These are phyloP conservation scores for Lentinula raphanica DNA, from an alignment of 768 basidiomycete genomes.

Conservation along the genomic window DNA sequence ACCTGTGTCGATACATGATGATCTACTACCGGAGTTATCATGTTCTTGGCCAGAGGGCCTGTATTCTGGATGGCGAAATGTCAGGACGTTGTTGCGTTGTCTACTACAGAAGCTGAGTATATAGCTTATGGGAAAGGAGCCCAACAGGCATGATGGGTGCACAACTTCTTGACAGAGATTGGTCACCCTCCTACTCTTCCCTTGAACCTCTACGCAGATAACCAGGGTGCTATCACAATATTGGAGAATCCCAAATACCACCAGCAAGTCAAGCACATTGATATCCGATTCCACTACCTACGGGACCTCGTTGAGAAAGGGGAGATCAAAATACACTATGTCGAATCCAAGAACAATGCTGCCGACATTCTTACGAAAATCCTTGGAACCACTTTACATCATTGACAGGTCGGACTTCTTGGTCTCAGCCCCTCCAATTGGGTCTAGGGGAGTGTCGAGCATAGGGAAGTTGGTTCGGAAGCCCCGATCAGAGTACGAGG, in stretches of 20 bases:
- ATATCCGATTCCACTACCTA: conserved; percentile 27
- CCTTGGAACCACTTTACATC: neutral
- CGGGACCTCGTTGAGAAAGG: conserved; percentile 16
- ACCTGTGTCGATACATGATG: neutral
- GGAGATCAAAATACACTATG: conserved; percentile 5
- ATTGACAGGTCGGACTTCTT: neutral
- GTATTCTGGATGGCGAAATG: too few species aligned
- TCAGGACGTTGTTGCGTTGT: too few species aligned
- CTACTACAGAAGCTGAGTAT: too few species aligned
- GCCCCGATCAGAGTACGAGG: too few species aligned
- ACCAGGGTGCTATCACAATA: conserved; percentile 19
- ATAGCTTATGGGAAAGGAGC: too few species aligned
- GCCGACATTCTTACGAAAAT: conserved; percentile 24
- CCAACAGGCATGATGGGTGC: too few species aligned
- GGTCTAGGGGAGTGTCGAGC: conserved; percentile 7
- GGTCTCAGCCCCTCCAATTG: neutral
- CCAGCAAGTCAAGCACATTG: conserved; percentile 30
- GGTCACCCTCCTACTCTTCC: too few species aligned
- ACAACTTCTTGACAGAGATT: too few species aligned
- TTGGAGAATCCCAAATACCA: conserved; percentile 20
- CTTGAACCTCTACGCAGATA: conserved; percentile 24
- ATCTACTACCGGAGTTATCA: too few species aligned
- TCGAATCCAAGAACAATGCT: too few species aligned
- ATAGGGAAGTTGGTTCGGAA: too few species aligned
- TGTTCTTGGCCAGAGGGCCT: too few species aligned